A percentile compares a stretch with the other conserved stretches of the same genome.
phyloP scores from a whole-genome alignment of 2,329 filamentous ascomycete genomes.

The Decorospora gaudefroyi region DNA sequence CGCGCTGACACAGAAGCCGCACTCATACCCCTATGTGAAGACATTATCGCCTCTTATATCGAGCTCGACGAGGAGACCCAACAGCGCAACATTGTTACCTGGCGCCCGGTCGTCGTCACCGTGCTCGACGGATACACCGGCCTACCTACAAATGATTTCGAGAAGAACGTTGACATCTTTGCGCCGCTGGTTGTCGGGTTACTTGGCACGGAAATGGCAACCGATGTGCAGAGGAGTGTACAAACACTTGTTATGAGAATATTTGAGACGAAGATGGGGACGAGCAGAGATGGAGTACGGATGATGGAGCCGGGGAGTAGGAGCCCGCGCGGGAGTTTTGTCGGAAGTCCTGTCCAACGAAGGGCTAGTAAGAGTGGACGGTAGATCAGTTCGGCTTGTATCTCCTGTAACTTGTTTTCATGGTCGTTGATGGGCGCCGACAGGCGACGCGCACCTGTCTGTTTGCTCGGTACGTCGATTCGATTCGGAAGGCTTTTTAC shows the following conservation, averaged over 20 bases:
- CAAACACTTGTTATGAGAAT: slow-evolving; percentile 78
- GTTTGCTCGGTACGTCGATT: no score
- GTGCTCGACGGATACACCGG: slow-evolving; percentile 90
- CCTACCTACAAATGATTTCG: slow-evolving; percentile 80
- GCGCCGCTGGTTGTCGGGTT: slow-evolving; percentile 86
- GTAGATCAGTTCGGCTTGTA: no score
- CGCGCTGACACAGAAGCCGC: slow-evolving; percentile 86
- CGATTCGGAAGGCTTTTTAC: no score
- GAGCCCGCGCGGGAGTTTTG: slow-evolving; percentile 32
- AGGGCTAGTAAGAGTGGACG: slow-evolving; percentile 16
- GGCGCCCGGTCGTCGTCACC: slow-evolving; percentile 95
- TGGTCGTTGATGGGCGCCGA: no score
- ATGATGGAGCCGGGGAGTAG: slow-evolving; percentile 31
- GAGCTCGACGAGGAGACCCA: slow-evolving; percentile 92
- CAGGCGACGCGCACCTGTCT: no score
- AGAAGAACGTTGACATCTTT: slow-evolving; percentile 77
- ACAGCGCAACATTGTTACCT: slow-evolving; percentile 94
- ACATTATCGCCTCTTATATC: slow-evolving; percentile 87
- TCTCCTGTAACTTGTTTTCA: no score
- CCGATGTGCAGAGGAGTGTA: slow-evolving; percentile 77
- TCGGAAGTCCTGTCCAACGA: slow-evolving; percentile 25
- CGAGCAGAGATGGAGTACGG: slow-evolving; percentile 22
- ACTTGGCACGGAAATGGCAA: slow-evolving; percentile 76
- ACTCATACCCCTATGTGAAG: slow-evolving; percentile 89
- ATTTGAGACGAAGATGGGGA: slow-evolving; percentile 62